Base-by-base conservation (phyloP, 2,329 filamentous ascomycete genomes). In the Botrytis hyacinthi region DNA sequence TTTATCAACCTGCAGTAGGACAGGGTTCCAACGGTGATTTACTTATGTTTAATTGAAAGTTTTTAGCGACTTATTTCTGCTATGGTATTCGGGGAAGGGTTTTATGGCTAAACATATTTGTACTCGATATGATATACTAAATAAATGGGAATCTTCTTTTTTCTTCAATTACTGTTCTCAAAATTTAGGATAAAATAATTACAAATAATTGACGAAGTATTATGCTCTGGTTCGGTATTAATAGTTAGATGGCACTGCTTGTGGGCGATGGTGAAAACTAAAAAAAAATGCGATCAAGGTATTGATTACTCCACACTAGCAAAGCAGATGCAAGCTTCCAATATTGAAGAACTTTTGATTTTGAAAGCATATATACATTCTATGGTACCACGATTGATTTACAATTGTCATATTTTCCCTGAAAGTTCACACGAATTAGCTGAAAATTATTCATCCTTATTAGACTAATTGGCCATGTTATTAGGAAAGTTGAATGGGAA, bases 11-110 rank as follows among this genome's bases (percentile, higher is more conserved):
- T 20, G 87, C 89, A 37, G 87, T 88, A 76, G 90, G 89, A 65
- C 86, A 86, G 37, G 88, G 87, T 16, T 88, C 86, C 76, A 93
- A 93, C 77, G 91, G 91, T 12, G 92, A 95, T 84, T 84, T 95
- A 82, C 83, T 95, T 70, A 70, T 63, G 59, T 73, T 73, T 73
- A 69, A 69, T 69, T 69, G 66, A 69, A 42, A 69, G 37, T 32
- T 40, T 16, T 44, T 44, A 69, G 66, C 48, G 66, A 69, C n/a
- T 42, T 14, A 16, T 42, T 69, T 40, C 51, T 69, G 48, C 35
- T 57, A 57, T 42, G 29, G 40, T 44, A 57, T 42, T 54, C 14
- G 29, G 63, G 48, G 7, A 29, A 51, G 32, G 51, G n/a, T 42
- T 57, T 26, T 32, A 69, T 26, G 48, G 66, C n/a, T 26, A 32